A percentile compares a stretch with the other conserved stretches of the same genome.
These are phyloP conservation scores for Nymphaea thermarum DNA, from an alignment of 164 flowering plant genomes.

Conservation along the genomic window DNA sequence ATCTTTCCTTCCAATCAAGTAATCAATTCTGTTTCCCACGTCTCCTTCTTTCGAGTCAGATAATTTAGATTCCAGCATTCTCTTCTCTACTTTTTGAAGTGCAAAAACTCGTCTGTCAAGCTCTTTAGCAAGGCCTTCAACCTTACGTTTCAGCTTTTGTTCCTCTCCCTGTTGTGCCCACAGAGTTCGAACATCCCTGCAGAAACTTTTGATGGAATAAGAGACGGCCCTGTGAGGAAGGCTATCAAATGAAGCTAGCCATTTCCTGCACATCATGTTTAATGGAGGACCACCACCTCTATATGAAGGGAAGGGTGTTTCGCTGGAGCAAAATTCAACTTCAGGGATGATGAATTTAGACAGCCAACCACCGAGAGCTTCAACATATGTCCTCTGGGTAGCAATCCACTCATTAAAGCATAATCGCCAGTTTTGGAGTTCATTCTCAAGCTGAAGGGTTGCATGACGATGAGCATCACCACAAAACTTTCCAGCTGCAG, in stretches of 20 bases:
- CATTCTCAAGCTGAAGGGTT: slow-evolving; percentile 72
- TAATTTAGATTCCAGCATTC: slow-evolving; percentile 37
- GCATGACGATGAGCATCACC: slow-evolving; percentile 67
- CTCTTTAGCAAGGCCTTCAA: slow-evolving; percentile 62
- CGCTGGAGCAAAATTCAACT: slow-evolving; percentile 45
- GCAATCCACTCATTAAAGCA: slow-evolving; percentile 46
- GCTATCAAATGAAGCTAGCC: slow-evolving; percentile 48
- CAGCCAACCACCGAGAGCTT: slow-evolving; percentile 73
- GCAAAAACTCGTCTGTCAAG: slow-evolving; percentile 43
- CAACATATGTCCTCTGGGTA: slow-evolving; percentile 60
- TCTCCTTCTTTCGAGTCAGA: slow-evolving; percentile 32
- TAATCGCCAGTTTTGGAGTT: slow-evolving; percentile 74
- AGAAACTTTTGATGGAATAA: slow-evolving; percentile 54
- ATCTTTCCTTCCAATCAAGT: slow-evolving; percentile 46
- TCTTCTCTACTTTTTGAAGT: slow-evolving; percentile 44
- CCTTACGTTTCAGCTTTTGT: slow-evolving; percentile 73
- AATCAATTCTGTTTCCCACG: slow-evolving; percentile 22
- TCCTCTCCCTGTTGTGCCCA: slow-evolving; percentile 81
- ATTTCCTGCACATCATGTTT: slow-evolving; percentile 48
- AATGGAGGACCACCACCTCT: slow-evolving; percentile 51
- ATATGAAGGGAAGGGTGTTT: slow-evolving; percentile 23
- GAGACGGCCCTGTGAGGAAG: slow-evolving; percentile 60
- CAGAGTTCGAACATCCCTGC: slow-evolving; percentile 60
- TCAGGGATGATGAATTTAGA: slow-evolving; percentile 69
- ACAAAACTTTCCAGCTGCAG: slow-evolving; percentile 62